Conservation (phyloP, 805 yeast genomes). For the Candida krabiensis region DNA sequence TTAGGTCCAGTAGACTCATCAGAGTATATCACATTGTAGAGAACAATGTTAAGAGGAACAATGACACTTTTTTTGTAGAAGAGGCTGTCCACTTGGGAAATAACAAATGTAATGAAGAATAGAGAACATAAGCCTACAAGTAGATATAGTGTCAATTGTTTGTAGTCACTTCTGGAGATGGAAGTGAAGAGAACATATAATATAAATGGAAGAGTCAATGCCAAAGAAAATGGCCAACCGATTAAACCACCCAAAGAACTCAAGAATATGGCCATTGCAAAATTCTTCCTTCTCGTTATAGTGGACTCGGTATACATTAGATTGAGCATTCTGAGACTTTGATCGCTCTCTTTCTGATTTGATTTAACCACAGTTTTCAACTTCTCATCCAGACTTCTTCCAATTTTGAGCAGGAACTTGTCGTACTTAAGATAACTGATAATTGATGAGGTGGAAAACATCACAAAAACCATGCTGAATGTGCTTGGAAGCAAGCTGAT, state of each 20-base stretch:
- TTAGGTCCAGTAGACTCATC: slow-evolving; percentile 78
- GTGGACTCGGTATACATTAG: slow-evolving; percentile 18
- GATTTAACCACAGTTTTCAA: slow-evolving; percentile 11
- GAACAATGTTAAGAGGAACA: slow-evolving; percentile 80
- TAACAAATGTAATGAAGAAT: slow-evolving; percentile 18
- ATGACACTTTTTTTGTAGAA: slow-evolving; percentile 61
- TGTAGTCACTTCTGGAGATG: slow-evolving; percentile 5
- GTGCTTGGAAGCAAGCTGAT: slow-evolving; percentile 84
- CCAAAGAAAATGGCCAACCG: slow-evolving; percentile 91
- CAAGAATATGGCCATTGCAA: slow-evolving; percentile 39
- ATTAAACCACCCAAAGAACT: slow-evolving; percentile 67
- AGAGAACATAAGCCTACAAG: slow-evolving; percentile 19
- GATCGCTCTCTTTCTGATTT: slow-evolving; percentile 17
- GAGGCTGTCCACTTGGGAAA: slow-evolving; percentile 50
- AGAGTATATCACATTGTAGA: slow-evolving; percentile 76
- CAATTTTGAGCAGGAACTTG: slow-evolving; percentile 17
- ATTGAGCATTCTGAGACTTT: slow-evolving; percentile 15
- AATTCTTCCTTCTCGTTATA: slow-evolving; percentile 20
- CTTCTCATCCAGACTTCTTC: slow-evolving; percentile 16
- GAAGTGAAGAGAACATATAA: slow-evolving; percentile 31
- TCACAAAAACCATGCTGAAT: slow-evolving; percentile 59
- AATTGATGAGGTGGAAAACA: slow-evolving; percentile 43
- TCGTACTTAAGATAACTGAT: slow-evolving; percentile 34
- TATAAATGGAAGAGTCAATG: slow-evolving; percentile 61
- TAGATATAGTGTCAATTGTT: slow-evolving; percentile 12